Percentiles rank a stretch among this genome's conserved stretches.
Conservation (phyloP, 495 filamentous ascomycete species). For the Hyaloscypha finlandica region DNA sequence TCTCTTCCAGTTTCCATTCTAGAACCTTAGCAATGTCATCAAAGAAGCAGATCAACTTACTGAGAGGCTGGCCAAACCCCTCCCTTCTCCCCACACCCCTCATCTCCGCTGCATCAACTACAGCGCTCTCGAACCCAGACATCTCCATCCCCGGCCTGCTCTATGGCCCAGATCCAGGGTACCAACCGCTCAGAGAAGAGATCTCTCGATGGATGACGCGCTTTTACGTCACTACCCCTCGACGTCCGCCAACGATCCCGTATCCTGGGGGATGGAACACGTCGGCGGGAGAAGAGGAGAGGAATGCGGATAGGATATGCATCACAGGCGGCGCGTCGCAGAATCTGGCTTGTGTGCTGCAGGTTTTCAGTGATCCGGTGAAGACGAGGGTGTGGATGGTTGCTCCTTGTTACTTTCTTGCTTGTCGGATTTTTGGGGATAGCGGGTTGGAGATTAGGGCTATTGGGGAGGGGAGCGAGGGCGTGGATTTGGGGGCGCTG, state of each 20-base stretch:
- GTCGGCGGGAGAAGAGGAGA: conserved; percentile 26
- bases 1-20: too few species aligned
- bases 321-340: conserved; percentile 82
- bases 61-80: conserved; percentile 72
- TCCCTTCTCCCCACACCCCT: conserved; percentile 64
- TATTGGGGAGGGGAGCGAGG: conserved; percentile 73
- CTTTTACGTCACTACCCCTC: conserved; percentile 52
- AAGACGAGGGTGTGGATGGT: conserved; percentile 82
- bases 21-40: not conserved
- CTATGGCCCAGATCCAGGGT: conserved; percentile 81
- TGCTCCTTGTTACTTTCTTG: conserved; percentile 78
- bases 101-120: conserved; percentile 55
- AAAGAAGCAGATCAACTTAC: conserved; percentile 58
- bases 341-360: conserved; percentile 69
- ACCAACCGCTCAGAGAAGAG: conserved; percentile 60
- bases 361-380: conserved; percentile 73
- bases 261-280: too few species aligned
- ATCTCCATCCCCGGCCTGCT: conserved; percentile 59
- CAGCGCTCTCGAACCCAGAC: conserved; percentile 58
- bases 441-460: conserved; percentile 66
- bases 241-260: not conserved
- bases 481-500: conserved; percentile 65
- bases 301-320: conserved; percentile 60
- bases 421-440: conserved; percentile 78
- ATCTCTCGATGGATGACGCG: conserved; percentile 68